Evolutionary conservation across 2,329 filamentous ascomycete genomes (phyloP).

Genomic region (Penicillium aurantiogriseum): DNA sequence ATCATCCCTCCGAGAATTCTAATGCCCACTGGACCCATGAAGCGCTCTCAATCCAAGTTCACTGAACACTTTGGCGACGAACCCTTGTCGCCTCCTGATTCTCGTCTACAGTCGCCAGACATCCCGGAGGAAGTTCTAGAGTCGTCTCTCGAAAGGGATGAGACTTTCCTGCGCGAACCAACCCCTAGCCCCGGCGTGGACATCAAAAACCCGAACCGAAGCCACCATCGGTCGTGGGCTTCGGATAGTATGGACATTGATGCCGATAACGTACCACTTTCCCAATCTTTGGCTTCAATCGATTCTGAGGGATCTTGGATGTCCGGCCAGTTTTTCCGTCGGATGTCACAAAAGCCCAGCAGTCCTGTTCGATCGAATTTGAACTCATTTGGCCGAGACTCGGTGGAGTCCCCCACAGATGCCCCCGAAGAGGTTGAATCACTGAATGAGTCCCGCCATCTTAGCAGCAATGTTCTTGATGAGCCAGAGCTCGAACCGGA

Average conservation of each 20-base stretch:
- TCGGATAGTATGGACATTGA: conserved; percentile 52
- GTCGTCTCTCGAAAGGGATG: conserved; percentile 22
- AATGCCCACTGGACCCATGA: conserved; percentile 59
- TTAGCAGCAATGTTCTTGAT: conserved; percentile 53
- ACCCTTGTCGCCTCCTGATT: conserved; percentile 80
- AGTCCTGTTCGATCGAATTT: conserved; percentile 42
- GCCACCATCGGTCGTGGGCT: conserved; percentile 37
- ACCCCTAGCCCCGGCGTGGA: conserved; percentile 29
- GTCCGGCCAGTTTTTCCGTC: conserved; percentile 65
- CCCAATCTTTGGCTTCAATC: conserved; percentile 86
- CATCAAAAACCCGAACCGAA: conserved; percentile 29
- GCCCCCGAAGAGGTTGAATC: conserved; percentile 46
- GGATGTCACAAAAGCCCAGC: conserved; percentile 44
- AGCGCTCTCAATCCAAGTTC: conserved; percentile 85
- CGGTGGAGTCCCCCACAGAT: conserved; percentile 42
- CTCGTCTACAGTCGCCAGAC: conserved; percentile 75
- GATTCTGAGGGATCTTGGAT: conserved; percentile 97
- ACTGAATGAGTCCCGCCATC: conserved; percentile 14
- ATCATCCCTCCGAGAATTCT: conserved; percentile 42
- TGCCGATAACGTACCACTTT: conserved; percentile 53
- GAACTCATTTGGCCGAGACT: conserved; percentile 39
- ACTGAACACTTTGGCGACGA: conserved; percentile 87
- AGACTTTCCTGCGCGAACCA: conserved; percentile 26
- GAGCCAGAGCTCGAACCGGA: conserved; percentile 50
- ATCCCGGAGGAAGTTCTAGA: conserved; percentile 42